Conservation (phyloP, 208 protist genomes). For the Acanthamoeba triangularis region DNA sequence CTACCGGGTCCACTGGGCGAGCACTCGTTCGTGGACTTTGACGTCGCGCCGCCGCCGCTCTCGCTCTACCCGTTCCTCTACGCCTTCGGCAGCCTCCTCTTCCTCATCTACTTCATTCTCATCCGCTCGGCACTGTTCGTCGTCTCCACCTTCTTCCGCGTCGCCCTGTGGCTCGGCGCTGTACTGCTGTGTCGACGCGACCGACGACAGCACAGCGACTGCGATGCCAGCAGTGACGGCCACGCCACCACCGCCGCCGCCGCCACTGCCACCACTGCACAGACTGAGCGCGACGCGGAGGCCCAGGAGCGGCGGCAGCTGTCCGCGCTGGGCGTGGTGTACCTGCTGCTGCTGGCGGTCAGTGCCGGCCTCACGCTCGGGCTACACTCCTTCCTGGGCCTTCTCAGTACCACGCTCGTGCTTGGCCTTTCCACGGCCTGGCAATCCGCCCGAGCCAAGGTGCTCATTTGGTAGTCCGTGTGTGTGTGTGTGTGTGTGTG, state of each 20-base stretch:
- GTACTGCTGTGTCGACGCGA: neutral
- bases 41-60: constrained; percentile 20
- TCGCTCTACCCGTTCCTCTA: constrained; percentile 47
- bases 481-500: too few species aligned
- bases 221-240: neutral
- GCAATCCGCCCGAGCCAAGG: neutral
- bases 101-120: neutral
- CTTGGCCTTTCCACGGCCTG: constrained; percentile 44
- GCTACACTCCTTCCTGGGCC: neutral
- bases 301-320: neutral
- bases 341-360: neutral
- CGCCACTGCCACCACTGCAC: neutral
- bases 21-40: constrained; percentile 43
- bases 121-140: neutral
- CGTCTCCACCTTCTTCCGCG: neutral
- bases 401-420: neutral
- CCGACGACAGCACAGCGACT: neutral
- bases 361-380: neutral
- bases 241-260: neutral
- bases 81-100: constrained; percentile 18
- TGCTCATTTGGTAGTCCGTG: neutral
- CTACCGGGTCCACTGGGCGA: constrained; percentile 21
- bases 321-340: neutral
- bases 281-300: neutral
- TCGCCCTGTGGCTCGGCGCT: neutral